Base-by-base conservation (phyloP, 345 rosid genomes). In the Euphorbia peplus region DNA sequence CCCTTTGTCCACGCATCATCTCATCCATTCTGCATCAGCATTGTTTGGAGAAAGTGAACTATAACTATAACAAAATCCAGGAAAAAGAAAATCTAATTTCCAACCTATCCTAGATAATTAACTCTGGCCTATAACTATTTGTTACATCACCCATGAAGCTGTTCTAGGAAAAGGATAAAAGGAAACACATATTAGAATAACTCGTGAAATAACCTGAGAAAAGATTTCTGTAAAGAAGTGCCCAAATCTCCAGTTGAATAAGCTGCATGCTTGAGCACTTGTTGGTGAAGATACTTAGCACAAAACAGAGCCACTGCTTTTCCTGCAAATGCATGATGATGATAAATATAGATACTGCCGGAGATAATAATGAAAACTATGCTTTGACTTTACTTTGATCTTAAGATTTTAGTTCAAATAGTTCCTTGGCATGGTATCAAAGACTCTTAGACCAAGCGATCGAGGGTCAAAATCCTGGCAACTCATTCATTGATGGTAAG, bases 1-100 rank as follows among this genome's bases (percentile, higher is more conserved):
- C 96, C 80, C 91, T 80, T 78, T 92, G 98, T 68, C 98, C 98
- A 42, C 86, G 83, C 98, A 92, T 92, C 98, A 92, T 88, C 81
- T 90, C 98, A 76, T 92, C 98, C 98, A 90, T 92, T 78, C 98
- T 92, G 87, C 75, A 79, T 26, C 47, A 65, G 25, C 10, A 48
- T 7, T 58, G 29, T 54, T 19, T 48, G 39, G 63, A 24, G 37
- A 21, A 50, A 12, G 60, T 15, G 19, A 15, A 21, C 21, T 29
- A 50, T 19, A 30, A n/a, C 29, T 11, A 14, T 35, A n/a, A 35
- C 46, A 32, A 1, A 21, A 24, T 51, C 46, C 52, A 44, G 11
- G n/a, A 42, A 24, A 63, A 2, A 12, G 50, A 44, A 44, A 35
- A 18, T 15, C 52, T 6, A 60, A 46, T 16, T 32, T 59, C 22